phyloP scores from a whole-genome alignment of 192 early-diverging fungal genomes.

The Chytriomyces confervae region DNA sequence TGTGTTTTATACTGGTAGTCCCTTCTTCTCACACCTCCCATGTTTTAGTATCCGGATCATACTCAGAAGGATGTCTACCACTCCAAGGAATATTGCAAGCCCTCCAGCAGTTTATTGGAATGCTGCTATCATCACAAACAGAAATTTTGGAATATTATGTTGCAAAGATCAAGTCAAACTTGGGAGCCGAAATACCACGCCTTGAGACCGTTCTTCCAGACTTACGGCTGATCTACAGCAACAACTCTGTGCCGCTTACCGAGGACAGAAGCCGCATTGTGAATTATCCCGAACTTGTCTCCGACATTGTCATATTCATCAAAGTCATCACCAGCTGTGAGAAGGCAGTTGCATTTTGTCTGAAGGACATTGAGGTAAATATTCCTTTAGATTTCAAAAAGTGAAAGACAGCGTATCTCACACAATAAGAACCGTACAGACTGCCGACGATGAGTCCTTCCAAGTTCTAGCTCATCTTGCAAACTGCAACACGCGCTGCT shows the following conservation, averaged over 20 bases:
- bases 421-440: background rate
- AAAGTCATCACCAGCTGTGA: constrained; percentile 23
- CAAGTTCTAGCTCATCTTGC: constrained; percentile 6
- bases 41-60: constrained; percentile 19
- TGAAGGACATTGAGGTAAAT: constrained; percentile 50
- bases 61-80: constrained; percentile 17
- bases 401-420: background rate
- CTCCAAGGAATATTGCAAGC: constrained; percentile 29
- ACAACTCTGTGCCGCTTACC: background rate
- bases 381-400: background rate
- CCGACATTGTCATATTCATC: constrained; percentile 15
- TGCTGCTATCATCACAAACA: constrained; percentile 26
- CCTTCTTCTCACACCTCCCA: background rate
- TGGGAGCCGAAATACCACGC: constrained; percentile 1
- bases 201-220: constrained; percentile 30
- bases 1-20: background rate
- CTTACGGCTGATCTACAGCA: constrained; percentile 6
- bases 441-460: constrained; percentile 23
- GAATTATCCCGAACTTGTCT: constrained; percentile 22
- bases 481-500: background rate
- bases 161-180: constrained; percentile 1
- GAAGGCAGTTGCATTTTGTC: constrained; percentile 43
- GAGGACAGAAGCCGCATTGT: constrained; percentile 11
- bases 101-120: constrained; percentile 23
- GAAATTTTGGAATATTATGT: constrained; percentile 25